Conservation (phyloP, 2,329 filamentous ascomycete species). For the Westerdykella ornata region DNA sequence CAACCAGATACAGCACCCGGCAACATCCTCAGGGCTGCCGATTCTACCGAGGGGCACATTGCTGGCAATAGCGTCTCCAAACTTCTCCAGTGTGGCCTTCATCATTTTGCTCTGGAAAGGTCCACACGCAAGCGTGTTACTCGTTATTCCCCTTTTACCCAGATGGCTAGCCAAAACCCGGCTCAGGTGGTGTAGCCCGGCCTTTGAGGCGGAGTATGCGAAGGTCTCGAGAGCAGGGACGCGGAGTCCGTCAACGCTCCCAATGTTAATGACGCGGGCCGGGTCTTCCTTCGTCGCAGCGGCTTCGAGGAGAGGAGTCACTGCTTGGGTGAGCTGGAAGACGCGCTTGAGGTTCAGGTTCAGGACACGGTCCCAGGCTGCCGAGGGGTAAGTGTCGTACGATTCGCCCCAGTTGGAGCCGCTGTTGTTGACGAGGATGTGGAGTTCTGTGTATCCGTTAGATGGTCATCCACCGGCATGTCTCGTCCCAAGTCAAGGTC, state of each 20-base stretch:
- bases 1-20: constrained; percentile 65
- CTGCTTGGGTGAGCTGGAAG: constrained; percentile 58
- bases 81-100: constrained; percentile 59
- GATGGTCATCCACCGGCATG: background rate
- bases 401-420: constrained; percentile 59
- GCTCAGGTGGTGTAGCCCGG: constrained; percentile 57
- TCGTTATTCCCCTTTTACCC: constrained; percentile 55
- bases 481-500: background rate
- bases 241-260: constrained; percentile 56
- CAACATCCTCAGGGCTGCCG: constrained; percentile 61
- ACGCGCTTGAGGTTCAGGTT: constrained; percentile 57
- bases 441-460: constrained; percentile 38
- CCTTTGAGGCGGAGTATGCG: constrained; percentile 57
- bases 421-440: constrained; percentile 61
- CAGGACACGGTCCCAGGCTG: constrained; percentile 51
- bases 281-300: constrained; percentile 43
- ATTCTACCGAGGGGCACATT: constrained; percentile 62
- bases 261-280: constrained; percentile 58
- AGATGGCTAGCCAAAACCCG: constrained; percentile 58
- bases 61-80: constrained; percentile 49
- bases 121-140: constrained; percentile 65
- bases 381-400: constrained; percentile 51
- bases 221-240: constrained; percentile 55
- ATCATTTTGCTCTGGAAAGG: constrained; percentile 68
- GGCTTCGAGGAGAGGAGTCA: constrained; percentile 56